A percentile compares a stretch with the other conserved stretches of the same genome.
These are phyloP conservation scores for Chloranthus sessilifolius DNA, from an alignment of 164 flowering plant species.

Conservation along the genomic window DNA sequence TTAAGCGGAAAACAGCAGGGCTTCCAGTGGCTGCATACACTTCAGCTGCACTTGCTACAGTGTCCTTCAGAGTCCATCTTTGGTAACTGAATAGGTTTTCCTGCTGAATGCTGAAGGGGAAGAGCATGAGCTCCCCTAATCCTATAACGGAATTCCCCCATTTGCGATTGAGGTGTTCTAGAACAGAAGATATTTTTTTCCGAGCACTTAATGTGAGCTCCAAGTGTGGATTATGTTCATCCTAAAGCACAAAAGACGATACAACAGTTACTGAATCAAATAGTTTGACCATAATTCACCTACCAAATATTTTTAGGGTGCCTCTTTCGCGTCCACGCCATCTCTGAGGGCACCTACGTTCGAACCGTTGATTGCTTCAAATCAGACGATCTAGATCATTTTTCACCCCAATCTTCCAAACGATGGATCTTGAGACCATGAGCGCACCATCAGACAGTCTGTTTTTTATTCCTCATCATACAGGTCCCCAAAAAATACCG, in stretches of 20 bases:
- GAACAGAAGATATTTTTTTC: conserved; percentile 88
- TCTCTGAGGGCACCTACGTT: no score
- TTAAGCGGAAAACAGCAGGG: conserved; percentile 79
- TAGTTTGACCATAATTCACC: neutral
- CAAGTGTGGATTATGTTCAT: conserved; percentile 84
- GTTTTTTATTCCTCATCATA: no score
- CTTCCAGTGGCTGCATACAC: conserved; percentile 66
- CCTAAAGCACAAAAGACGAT: conserved; percentile 35
- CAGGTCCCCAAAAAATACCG: no score
- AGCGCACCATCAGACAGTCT: no score
- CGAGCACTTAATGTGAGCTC: conserved; percentile 88
- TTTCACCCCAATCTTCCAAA: no score
- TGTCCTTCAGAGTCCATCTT: conserved; percentile 71
- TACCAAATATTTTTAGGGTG: conserved; percentile 2
- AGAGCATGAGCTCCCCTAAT: conserved; percentile 69
- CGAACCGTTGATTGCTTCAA: no score
- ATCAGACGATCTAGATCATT: no score
- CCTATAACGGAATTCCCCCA: conserved; percentile 84
- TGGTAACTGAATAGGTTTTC: conserved; percentile 42
- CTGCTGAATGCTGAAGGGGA: conserved; percentile 61
- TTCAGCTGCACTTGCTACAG: conserved; percentile 72
- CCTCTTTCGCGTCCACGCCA: no score
- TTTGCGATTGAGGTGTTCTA: conserved; percentile 90
- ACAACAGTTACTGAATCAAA: neutral
- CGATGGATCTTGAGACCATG: no score